Base-by-base conservation (phyloP, 2,329 filamentous ascomycete genomes). In the Fusarium paranaense region DNA sequence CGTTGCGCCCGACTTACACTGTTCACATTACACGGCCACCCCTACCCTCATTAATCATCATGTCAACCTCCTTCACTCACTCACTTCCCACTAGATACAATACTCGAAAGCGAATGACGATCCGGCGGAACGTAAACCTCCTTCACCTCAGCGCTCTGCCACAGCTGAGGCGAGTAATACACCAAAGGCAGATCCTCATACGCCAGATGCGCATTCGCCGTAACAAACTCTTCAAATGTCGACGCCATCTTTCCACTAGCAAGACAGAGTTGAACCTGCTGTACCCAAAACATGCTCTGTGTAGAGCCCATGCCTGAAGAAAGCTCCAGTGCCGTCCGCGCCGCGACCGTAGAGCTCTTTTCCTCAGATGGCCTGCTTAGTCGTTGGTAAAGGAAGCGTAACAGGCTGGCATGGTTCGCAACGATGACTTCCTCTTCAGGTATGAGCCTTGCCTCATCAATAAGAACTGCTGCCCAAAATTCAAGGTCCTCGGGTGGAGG, bases 231-330 rank as follows among this genome's bases (percentile, higher is more conserved):
- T 0, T 75, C 73, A 69, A 82, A 80, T 0, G 16, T 14, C 20
- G 16, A 8, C 1, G n/a, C 6, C 0, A 9, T 37, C 5, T 37
- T 63, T 13, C 13, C 27, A 0, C 64, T 38, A 18, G 71, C 58
- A 61, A 79, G 14, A 38, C 60, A 70, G 2, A 71, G 47, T 11
- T 79, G 70, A 1, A 78, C 69, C 35, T 79, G 73, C 62, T 76
- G 78, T 0, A 76, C 74, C 80, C 80, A 81, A 22, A 82, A 81
- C 62, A 76, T 72, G 16, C 73, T 69, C 52, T 77, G 74, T 0
- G 80, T 80, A 13, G 72, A 58, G 0, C 78, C 77, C 2, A 74
- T n/a, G 7, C 60, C 40, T 0, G 42, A 10, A 2, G 73, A 62
- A 4, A 80, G 38, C 25, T 79, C 76, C 50, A 78, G 5, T 0